Evolutionary conservation across 805 yeast species (phyloP).

Genomic region (Kurtzmaniella fragi): DNA sequence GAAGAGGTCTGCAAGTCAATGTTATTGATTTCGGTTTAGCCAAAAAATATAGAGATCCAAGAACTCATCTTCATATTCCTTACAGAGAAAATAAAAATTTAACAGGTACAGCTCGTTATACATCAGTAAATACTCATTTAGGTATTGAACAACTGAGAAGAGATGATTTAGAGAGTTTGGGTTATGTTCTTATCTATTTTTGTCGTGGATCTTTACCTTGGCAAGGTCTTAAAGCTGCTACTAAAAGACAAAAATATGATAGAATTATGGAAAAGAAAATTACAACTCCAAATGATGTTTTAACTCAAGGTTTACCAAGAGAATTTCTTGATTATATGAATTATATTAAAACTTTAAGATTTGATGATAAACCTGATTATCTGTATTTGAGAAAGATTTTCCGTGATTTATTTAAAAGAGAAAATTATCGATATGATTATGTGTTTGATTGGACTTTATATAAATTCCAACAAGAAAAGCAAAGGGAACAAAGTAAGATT

Average conservation of each 20-base stretch:
- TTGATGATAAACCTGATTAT: constrained; percentile 96
- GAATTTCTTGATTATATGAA: constrained; percentile 86
- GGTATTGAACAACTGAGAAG: constrained; percentile 97
- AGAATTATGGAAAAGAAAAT: constrained; percentile 93
- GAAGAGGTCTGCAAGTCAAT: constrained; percentile 91
- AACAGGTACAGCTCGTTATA: constrained; percentile 97
- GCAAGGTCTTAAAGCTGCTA: constrained; percentile 97
- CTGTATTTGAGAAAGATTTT: constrained; percentile 80
- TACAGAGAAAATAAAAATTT: constrained; percentile 93
- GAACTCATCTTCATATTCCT: constrained; percentile 91
- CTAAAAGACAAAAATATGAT: constrained; percentile 95
- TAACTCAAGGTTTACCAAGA: constrained; percentile 87
- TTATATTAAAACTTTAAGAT: constrained; percentile 84
- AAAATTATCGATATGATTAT: constrained; percentile 88
- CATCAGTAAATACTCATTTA: constrained; percentile 89
- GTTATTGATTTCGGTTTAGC: constrained; percentile 94
- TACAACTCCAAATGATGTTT: constrained; percentile 78
- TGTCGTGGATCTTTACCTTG: constrained; percentile 96
- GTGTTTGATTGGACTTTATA: constrained; percentile 95
- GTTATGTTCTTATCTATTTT: constrained; percentile 90
- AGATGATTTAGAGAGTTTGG: constrained; percentile 92
- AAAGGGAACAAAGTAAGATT: constrained; percentile 37
- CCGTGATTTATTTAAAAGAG: constrained; percentile 82
- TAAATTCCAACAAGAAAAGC: constrained; percentile 62
- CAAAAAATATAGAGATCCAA: constrained; percentile 89